Evolutionary conservation across 2,329 filamentous ascomycete species (phyloP), one percentile per base, ranked within the genome.

Genomic region (Neospermospora avenae): DNA sequence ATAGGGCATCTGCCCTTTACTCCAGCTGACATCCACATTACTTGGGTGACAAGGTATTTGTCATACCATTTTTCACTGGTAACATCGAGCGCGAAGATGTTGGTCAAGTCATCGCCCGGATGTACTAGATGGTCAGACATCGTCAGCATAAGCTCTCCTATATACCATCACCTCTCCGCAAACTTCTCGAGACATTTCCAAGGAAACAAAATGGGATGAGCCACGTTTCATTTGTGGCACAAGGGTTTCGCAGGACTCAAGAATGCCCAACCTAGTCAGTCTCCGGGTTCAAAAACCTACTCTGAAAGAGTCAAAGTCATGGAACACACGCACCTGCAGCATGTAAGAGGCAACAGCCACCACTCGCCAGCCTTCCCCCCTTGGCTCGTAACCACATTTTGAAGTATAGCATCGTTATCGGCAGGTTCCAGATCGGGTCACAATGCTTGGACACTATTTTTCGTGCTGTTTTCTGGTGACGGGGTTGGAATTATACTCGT

Each of bases 381-480:
- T 41, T 58, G 55, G 31, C 63, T 66, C 35, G 59, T 62, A 13
- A 67, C 20, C 25, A 67, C 65, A 18, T 65, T 64, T n/a, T 67
- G 64, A 11, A 67, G 57, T 0, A 67, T 58, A 11, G 41, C 45
- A 8, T 59, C 41, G 24, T 44, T 53, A 5, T 34, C 22, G 31
- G n/a, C 18, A 7, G 56, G 46, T 22, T 66, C 58, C 13, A 67
- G 25, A 77, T 81, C 24, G 66, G 84, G 1, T 81, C 82, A 0
- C 76, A 81, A 58, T 77, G 77, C 58, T 83, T 84, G 63, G 76
- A 83, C 14, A 71, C 80, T 28, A 76, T 76, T 4, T 77, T 80
- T 0, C 78, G 80, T 0, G 75, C 14, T 49, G 18, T 22, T 20
- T 24, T 63, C 55, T 4, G 63, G 61, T 18, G 63, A 48, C 6